Evolutionary conservation across 2,329 filamentous ascomycete genomes (phyloP), one percentile per base, ranked within the genome.

Genomic region (Penicillium verrucosum): DNA sequence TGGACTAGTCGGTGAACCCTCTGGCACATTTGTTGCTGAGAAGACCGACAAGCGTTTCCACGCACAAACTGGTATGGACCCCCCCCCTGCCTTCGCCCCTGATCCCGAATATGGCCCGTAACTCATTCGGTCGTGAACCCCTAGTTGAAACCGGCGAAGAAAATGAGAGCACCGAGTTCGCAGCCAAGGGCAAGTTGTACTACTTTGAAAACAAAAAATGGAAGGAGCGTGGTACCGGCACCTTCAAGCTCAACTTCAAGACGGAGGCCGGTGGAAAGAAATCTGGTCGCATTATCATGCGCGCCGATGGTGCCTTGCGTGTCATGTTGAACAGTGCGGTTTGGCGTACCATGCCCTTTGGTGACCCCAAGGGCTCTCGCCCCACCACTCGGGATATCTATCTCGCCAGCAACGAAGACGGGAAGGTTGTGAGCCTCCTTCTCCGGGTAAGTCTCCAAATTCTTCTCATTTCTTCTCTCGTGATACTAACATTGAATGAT

Each of bases 201-300:
- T 83, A 88, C 56, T 89, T 94, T 66, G 85, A 89, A 36, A 82
- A 81, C 44, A 83, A 83, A 53, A 86, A 86, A 45, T 97, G 93
- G 93, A 93, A 93, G 73, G 93, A 97, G 76, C 86, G 92, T 51
- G 92, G 92, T 12, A 82, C 87, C 4, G 92, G 92, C 43, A 88
- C 88, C 65, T 80, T 96, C 64, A 94, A 94, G 76, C 82, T 96
- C 71, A 96, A 97, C 67, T 86, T 88, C 14, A 59, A 56, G 51
- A 84, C 84, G 3, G 80, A 83, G 61, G 73, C 30, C 5, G 79
- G 82, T 25, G 80, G 83, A 40, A 81, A 86, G 57, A 80, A 85
- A 55, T 82, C 71, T 51, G 83, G 88, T 25, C 88, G 93, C 41
- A 83, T 97, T 63, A 83, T 97, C 59, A 92, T 97, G 86, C 88